A percentile compares a stretch with the other conserved stretches of the same genome.
phyloP scores from a whole-genome alignment of 1,139 yeast species.

The Geotrichum cucujoidarum region DNA sequence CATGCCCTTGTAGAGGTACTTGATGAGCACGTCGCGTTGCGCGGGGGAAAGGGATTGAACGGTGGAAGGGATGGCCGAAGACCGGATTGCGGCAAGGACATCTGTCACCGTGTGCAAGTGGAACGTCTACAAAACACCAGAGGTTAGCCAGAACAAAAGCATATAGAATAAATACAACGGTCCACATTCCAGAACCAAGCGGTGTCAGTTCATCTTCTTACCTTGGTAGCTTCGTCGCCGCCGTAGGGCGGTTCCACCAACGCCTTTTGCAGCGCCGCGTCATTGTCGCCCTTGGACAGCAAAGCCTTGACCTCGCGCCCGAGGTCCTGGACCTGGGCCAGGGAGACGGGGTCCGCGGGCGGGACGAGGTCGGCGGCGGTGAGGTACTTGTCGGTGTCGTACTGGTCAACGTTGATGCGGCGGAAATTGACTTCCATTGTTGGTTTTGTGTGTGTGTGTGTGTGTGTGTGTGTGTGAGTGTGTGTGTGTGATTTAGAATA shows the following conservation, averaged over 20 bases:
- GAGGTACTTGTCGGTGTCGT: slow-evolving; percentile 73
- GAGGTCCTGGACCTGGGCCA: slow-evolving; percentile 51
- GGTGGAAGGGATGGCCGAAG: slow-evolving; percentile 60
- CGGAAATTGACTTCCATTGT: slow-evolving; percentile 39
- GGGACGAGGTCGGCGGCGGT: slow-evolving; percentile 63
- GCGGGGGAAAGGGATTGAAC: slow-evolving; percentile 55
- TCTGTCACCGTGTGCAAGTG: slow-evolving; percentile 64
- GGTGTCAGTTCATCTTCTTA: slow-evolving; percentile 20
- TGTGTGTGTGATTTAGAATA: too few species aligned
- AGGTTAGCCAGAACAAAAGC: too few species aligned
- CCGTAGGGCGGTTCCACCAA: slow-evolving; percentile 81
- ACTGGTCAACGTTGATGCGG: slow-evolving; percentile 87
- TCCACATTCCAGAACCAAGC: too few species aligned
- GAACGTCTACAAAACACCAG: slow-evolving; percentile 21
- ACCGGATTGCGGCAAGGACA: slow-evolving; percentile 67
- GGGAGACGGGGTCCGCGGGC: slow-evolving; percentile 41
- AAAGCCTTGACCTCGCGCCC: slow-evolving; percentile 57
- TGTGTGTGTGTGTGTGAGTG: neutral
- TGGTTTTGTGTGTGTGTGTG: neutral
- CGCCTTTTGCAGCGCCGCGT: slow-evolving; percentile 58
- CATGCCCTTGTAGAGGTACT: slow-evolving; percentile 86
- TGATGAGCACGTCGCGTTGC: slow-evolving; percentile 74
- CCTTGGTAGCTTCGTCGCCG: slow-evolving; percentile 55
- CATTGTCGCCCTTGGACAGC: slow-evolving; percentile 67
- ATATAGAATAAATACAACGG: too few species aligned